Conservation (phyloP, 495 filamentous ascomycete genomes). For the Jackrogersella multiformis region DNA sequence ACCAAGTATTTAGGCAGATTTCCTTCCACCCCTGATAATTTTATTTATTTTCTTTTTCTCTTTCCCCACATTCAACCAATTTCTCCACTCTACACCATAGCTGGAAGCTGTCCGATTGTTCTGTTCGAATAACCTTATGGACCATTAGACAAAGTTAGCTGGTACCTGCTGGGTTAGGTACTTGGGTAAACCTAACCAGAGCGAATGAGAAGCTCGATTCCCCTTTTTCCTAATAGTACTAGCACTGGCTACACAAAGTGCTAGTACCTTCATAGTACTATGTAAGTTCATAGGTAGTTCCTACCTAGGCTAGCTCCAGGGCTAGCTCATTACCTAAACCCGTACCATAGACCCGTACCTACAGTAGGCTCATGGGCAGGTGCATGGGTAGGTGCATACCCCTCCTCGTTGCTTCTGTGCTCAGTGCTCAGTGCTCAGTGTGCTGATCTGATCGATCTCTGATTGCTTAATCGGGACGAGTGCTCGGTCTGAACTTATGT, state of each 20-base stretch:
- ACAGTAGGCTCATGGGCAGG: too few relatives aligned
- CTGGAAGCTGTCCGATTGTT: conserved; percentile 40
- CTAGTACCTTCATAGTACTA: conserved; percentile 6
- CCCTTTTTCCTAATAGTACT: too few relatives aligned
- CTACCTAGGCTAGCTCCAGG: conserved; percentile 5
- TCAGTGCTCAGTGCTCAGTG: too few relatives aligned
- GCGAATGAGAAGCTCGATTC: conserved; percentile 16
- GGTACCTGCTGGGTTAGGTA: too few relatives aligned
- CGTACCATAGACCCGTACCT: too few relatives aligned
- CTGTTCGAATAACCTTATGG: conserved; percentile 27
- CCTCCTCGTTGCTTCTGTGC: conserved; percentile 17
- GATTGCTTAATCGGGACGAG: conserved; percentile 48
- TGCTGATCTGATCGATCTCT: conserved; percentile 48
- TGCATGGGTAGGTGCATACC: conserved; percentile 35
- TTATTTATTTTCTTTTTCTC: conserved; percentile 7
- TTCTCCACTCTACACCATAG: conserved; percentile 13
- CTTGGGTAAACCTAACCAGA: conserved; percentile 31
- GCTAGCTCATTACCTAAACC: too few relatives aligned
- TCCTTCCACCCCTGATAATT: conserved; percentile 9
- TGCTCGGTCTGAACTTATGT: conserved; percentile 33
- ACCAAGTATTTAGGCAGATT: conserved; percentile 13
- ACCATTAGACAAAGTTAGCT: conserved; percentile 14
- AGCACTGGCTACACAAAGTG: too few relatives aligned
- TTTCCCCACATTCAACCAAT: conserved; percentile 20
- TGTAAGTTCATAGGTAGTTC: conserved; percentile 3